Percentiles rank a stretch among this genome's conserved stretches.
Conservation (phyloP, 2,329 filamentous ascomycete species). For the Thielaviopsis cerberus region DNA sequence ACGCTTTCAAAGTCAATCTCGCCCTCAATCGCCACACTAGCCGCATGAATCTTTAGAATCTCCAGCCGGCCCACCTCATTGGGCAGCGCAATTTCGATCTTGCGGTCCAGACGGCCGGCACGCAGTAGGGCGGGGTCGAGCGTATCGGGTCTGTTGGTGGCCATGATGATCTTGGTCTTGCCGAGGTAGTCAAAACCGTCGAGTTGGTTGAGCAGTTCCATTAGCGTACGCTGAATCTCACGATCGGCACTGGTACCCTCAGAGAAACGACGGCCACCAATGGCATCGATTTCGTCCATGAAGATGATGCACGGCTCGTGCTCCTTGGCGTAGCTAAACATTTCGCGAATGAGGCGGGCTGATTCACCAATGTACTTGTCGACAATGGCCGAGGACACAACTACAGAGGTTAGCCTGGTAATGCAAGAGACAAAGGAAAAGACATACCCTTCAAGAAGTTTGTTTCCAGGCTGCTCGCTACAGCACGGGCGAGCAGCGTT, state of each 20-base stretch:
- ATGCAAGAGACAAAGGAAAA: not conserved
- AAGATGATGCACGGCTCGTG: slow-evolving; percentile 99
- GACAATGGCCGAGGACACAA: slow-evolving; percentile 95
- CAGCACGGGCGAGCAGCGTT: slow-evolving; percentile 80
- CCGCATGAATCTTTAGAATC: slow-evolving; percentile 93
- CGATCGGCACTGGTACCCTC: slow-evolving; percentile 95
- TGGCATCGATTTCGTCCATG: slow-evolving; percentile 99
- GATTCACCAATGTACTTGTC: slow-evolving; percentile 99
- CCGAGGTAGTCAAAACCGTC: slow-evolving; percentile 98
- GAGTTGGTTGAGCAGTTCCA: slow-evolving; percentile 96
- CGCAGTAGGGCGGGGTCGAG: slow-evolving; percentile 82
- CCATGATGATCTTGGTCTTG: slow-evolving; percentile 99
- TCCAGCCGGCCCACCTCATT: slow-evolving; percentile 93
- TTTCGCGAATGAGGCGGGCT: slow-evolving; percentile 87
- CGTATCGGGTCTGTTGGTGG: slow-evolving; percentile 90
- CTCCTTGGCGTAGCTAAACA: slow-evolving; percentile 99
- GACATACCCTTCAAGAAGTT: slow-evolving; percentile 85
- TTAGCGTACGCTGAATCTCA: slow-evolving; percentile 93
- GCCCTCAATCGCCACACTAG: slow-evolving; percentile 70
- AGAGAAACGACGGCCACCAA: slow-evolving; percentile 87
- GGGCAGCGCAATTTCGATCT: slow-evolving; percentile 92
- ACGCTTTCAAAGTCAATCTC: slow-evolving; percentile 98
- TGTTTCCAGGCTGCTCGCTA: slow-evolving; percentile 89
- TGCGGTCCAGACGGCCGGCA: slow-evolving; percentile 83
- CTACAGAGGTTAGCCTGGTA: slow-evolving; percentile 26